Evolutionary conservation across 2,329 filamentous ascomycete genomes (phyloP), one percentile per base, ranked within the genome.

Genomic region (Penicillium hordei): DNA sequence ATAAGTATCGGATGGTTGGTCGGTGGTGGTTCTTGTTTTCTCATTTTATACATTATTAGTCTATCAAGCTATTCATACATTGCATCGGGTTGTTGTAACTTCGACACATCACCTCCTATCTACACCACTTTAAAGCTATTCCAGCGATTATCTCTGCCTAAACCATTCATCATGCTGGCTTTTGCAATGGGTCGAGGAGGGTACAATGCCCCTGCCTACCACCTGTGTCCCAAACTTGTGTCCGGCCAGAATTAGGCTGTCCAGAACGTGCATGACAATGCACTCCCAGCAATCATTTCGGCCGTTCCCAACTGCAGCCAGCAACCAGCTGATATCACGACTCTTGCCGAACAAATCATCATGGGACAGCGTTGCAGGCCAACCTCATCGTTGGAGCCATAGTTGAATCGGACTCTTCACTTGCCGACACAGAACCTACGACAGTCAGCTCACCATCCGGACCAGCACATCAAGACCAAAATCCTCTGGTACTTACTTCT

Each of bases 401-500:
- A 6, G 7, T 10, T n/a, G 25, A 38, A 45, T 40, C 27, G 21
- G 33, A 29, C 36, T 13, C 1, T 48, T 71, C 72, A 83, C 65
- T 83, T 83, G 65, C 82, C 82, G 40, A 85, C 82, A 67, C 82
- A 85, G 60, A 85, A 85, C 60, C 82, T 84, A 64, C 51, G 61
- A 58, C 51, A 34, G 48, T 67, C 46, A 69, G 60, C n/a, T 49
- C 36, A 25, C 21, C 36, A 52, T 45, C 38, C 31, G 29, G 45
- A 60, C 5, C 46, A 49, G 21, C 9, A 46, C 5, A 19, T 60
- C 33, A 55, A 40, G 27, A 38, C 21, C 51, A 57, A 29, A 29
- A 31, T 36, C 45, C 54, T 40, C 49, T 43, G 36, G 51, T 40
- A 84, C 85, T 81, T 78, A 96, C 90, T 96, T 97, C 75, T 97